Percentiles rank a stretch among this genome's conserved stretches.
Evolutionary conservation across 2,329 filamentous ascomycete genomes (phyloP).

Genomic region (Phialophora chinensis): DNA sequence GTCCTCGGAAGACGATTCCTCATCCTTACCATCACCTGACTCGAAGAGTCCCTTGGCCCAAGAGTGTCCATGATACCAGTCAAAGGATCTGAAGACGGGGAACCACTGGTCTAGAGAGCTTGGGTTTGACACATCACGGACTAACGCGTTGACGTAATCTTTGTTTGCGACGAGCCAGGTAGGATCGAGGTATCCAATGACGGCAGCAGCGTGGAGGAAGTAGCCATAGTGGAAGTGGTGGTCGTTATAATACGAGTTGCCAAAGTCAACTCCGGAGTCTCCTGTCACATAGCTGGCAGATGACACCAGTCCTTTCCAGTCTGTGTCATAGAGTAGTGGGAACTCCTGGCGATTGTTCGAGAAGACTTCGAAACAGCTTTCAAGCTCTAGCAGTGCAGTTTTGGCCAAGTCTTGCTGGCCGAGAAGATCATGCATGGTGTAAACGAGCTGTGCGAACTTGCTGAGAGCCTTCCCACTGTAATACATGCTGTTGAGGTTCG

Average conservation of each 20-base stretch:
- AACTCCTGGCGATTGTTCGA: slow-evolving; percentile 70
- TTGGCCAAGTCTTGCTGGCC: slow-evolving; percentile 63
- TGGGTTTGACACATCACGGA: slow-evolving; percentile 84
- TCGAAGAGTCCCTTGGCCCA: slow-evolving; percentile 74
- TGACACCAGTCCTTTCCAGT: slow-evolving; percentile 82
- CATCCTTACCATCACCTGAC: slow-evolving; percentile 60
- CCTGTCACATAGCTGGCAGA: slow-evolving; percentile 73
- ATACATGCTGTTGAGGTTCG: slow-evolving; percentile 85
- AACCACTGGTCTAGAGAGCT: slow-evolving; percentile 73
- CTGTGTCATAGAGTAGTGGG: slow-evolving; percentile 61
- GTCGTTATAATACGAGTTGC: slow-evolving; percentile 77
- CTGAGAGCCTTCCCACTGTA: slow-evolving; percentile 85
- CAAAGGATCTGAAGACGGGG: slow-evolving; percentile 81
- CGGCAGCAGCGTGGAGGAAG: slow-evolving; percentile 83
- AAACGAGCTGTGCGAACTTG: slow-evolving; percentile 75
- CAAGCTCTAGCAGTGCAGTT: slow-evolving; percentile 65
- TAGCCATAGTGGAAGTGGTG: slow-evolving; percentile 76
- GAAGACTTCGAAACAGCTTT: slow-evolving; percentile 70
- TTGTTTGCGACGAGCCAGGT: slow-evolving; percentile 75
- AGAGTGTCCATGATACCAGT: slow-evolving; percentile 93
- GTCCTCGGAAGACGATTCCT: slow-evolving; percentile 89
- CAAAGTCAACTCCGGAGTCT: slow-evolving; percentile 78
- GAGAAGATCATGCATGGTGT: slow-evolving; percentile 68
- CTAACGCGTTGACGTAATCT: slow-evolving; percentile 80
- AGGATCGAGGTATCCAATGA: slow-evolving; percentile 79